Base-by-base conservation (phyloP, 2,329 filamentous ascomycete genomes). In the Beauveria sp. region DNA sequence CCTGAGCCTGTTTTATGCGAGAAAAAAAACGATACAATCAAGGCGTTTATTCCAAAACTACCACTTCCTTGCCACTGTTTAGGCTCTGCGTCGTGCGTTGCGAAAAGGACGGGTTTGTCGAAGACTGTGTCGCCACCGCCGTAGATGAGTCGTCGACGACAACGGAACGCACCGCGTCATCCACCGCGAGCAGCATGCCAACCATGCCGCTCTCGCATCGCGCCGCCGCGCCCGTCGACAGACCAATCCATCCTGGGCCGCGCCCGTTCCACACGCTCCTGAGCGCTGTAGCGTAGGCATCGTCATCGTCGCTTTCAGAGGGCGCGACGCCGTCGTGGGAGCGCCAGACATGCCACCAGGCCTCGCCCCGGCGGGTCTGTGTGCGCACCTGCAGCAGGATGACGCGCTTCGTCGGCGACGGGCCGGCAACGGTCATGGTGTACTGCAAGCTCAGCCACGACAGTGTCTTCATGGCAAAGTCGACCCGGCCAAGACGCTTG, bases 381-480 rank as follows among this genome's bases (percentile, higher is more conserved):
- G 86, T 73, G 50, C 75, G 77, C n/a, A 86, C 72, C 43, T 84
- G 78, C 43, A 89, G 71, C 1, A 89, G 71, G 2, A 74, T 74
- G 22, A 67, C 64, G 9, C 69, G 64, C 22, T 58, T 34, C 43
- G 70, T 67, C 59, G 66, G 68, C 4, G 67, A 64, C 43, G 50
- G 42, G 30, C 51, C 58, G 1, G 70, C 64, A 16, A 22, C 51
- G 3, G 71, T 64, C 1, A 86, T 66, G 5, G 70, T 72, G 66
- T 87, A 88, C 43, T 79, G 78, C 8, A 89, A 70, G 9, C 77
- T 77, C 57, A 83, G 79, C 78, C 81, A 86, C 66, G 86, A 84
- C 2, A 86, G 72, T 1, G 80, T 75, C 63, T 81, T 78, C 61
- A 81, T 76, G 22, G 80, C 77, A 46, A 88, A 75, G 45, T 78